Evolutionary conservation across 352 stramenopile species (phyloP).

Genomic region (Plasmopara viticola): DNA sequence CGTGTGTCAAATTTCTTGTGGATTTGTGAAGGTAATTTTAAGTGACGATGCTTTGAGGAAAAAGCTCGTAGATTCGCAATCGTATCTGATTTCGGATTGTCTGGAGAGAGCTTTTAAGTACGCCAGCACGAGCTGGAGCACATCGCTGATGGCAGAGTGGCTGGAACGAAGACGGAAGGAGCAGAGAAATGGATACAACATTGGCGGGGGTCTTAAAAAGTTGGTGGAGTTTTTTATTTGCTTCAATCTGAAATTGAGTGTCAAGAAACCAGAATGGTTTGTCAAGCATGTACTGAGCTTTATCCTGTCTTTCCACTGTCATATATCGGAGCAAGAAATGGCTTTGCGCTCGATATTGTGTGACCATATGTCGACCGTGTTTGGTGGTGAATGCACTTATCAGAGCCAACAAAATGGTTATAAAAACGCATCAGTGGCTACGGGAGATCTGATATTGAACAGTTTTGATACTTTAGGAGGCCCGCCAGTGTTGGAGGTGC

Average conservation of each 20-base stretch:
- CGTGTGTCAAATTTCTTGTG: slow-evolving; percentile 30
- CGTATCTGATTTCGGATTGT: slow-evolving; percentile 39
- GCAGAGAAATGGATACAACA: slow-evolving; percentile 1
- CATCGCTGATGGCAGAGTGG: slow-evolving; percentile 30
- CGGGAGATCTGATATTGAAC: slow-evolving; percentile 4
- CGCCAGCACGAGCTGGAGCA: slow-evolving; percentile 31
- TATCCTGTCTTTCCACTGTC: slow-evolving; percentile 32
- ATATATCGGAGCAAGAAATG: slow-evolving; percentile 21
- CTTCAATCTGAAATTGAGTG: slow-evolving; percentile 40
- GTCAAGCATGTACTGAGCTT: slow-evolving; percentile 53
- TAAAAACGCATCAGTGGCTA: slow-evolving; percentile 5
- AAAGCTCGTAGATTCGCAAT: slow-evolving; percentile 21
- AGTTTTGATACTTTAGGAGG: slow-evolving; percentile 20
- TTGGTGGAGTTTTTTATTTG: slow-evolving; percentile 38
- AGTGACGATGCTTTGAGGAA: slow-evolving; percentile 26
- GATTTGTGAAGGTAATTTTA: slow-evolving; percentile 39
- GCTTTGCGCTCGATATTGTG: slow-evolving; percentile 31
- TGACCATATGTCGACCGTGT: slow-evolving; percentile 40
- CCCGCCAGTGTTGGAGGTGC: slow-evolving; percentile 13
- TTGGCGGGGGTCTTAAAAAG: slow-evolving; percentile 18
- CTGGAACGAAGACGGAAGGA: slow-evolving; percentile 21
- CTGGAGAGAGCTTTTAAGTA: slow-evolving; percentile 46
- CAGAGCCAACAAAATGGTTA: slow-evolving; percentile 19
- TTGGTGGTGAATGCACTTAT: slow-evolving; percentile 27
- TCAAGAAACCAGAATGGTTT: slow-evolving; percentile 77